These are phyloP conservation scores for Diaporthe sp. DNA, from an alignment of 2,329 filamentous ascomycete species.

Conservation along the genomic window DNA sequence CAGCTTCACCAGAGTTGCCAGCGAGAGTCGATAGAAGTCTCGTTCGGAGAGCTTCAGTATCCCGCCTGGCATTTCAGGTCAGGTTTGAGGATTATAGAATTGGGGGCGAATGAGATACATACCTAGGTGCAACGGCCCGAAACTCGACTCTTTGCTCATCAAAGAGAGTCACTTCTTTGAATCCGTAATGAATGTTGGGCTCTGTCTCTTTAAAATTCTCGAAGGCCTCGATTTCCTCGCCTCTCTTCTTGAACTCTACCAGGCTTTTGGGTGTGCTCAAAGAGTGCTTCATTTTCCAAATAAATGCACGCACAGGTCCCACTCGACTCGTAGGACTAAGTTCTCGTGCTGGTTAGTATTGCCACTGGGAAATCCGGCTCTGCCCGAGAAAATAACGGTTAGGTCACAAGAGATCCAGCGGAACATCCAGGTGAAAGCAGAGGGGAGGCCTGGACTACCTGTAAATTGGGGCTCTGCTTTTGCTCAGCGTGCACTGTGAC, in stretches of 20 bases:
- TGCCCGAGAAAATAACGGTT: no score
- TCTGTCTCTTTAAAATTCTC: neutral
- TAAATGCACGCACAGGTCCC: no score
- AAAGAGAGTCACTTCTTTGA: neutral
- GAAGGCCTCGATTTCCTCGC: neutral
- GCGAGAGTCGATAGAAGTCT: neutral
- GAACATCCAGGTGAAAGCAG: neutral
- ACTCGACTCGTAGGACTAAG: neutral
- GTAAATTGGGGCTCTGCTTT: neutral
- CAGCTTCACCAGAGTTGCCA: neutral
- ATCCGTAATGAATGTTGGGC: neutral
- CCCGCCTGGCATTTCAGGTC: neutral
- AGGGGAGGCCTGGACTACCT: neutral
- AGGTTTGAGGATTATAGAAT: neutral
- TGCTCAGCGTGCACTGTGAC: no score
- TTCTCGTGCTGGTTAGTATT: neutral
- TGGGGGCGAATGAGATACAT: neutral
- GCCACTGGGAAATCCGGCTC: neutral
- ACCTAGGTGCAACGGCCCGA: neutral
- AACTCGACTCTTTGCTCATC: neutral
- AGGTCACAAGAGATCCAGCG: no score
- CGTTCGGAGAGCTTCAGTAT: neutral
- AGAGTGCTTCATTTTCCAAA: neutral
- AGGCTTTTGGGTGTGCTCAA: neutral
- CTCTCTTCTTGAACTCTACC: neutral